Percentiles rank a stretch among this genome's conserved stretches.
These are phyloP conservation scores for Galerina sulciceps DNA, from an alignment of 768 basidiomycete species.

Conservation along the genomic window DNA sequence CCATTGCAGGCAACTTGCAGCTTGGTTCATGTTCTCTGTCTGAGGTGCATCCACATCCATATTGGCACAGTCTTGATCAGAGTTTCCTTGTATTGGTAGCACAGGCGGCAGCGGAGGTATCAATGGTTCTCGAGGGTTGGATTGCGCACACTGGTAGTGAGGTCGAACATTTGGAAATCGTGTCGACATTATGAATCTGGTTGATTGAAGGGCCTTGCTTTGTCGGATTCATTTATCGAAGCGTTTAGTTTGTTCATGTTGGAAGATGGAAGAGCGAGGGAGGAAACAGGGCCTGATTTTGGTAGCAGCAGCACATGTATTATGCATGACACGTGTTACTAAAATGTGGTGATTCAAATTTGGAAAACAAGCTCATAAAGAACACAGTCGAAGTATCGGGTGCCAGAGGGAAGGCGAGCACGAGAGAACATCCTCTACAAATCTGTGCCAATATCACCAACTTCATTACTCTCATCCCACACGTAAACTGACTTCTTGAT, in stretches of 20 bases:
- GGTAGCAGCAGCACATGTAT: no score
- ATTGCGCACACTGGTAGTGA: no score
- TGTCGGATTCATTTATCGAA: not conserved
- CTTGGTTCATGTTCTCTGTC: not conserved
- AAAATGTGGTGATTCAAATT: no score
- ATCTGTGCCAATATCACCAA: slow-evolving; percentile 80
- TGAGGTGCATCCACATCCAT: not conserved
- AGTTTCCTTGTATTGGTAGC: not conserved
- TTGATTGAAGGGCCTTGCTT: not conserved
- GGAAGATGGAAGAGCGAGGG: no score
- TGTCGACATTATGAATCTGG: not conserved
- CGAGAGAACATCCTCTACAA: slow-evolving; percentile 19
- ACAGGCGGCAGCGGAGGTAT: no score
- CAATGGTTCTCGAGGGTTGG: not conserved
- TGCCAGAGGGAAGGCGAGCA: slow-evolving; percentile 55
- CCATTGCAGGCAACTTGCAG: no score
- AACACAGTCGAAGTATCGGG: slow-evolving; percentile 69
- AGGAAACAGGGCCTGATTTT: no score
- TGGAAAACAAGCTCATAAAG: slow-evolving; percentile 51
- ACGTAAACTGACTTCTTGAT: slow-evolving; percentile 96
- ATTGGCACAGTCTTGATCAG: not conserved
- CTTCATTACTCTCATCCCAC: slow-evolving; percentile 92
- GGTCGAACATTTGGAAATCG: not conserved
- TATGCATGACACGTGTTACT: no score
- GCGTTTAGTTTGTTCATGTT: no score